Base-by-base conservation (phyloP, 768 basidiomycete species). In the Suillus americanus region DNA sequence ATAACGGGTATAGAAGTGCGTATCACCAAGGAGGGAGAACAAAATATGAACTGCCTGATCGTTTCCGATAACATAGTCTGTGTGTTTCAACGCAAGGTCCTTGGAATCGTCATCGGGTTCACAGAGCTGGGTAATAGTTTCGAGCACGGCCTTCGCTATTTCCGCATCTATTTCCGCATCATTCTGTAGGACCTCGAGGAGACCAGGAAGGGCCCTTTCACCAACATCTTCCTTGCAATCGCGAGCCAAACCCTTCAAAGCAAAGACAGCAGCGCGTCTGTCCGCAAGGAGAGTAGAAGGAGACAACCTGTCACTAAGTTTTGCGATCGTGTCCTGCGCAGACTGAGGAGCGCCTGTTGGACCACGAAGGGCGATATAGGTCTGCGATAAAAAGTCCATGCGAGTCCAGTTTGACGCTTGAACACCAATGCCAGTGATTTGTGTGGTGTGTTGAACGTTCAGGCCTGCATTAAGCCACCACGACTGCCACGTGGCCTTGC, bases 191-290 rank as follows among this genome's bases (percentile, higher is more conserved):
- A 94, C 90, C 35, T 90, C 88, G 4, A 97, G 73, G 20, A 99
- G 85, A 4, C 92, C 90, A 10, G 84, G 78, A 9, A 99, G 81
- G 1, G 94, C 91, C 55, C 83, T 82, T 66, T 86, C 83, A 18
- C 94, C 95, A 25, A 98, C 92, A 64, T 97, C 94, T 65, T 89
- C 83, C 74, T 92, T 96, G 81, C 91, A 94, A 76, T 97, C 96
- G 64, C 95, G 86, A 54, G 89, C 82, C 61, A 99, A 88, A 25
- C 96, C 97, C 75, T 99, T 99, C 68, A 99, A 84, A 1, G 94
- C 87, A 61, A 97, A 81, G n/a, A 99, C 90, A 0, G 97, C 91
- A 33, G 97, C 97, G 64, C 94, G 86, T 70, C 97, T 83, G 79
- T 99, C 97, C 37, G 95, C 91, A 18, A 96, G 86, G 30, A 93